These are phyloP conservation scores for Gymnopilus junonius DNA, from an alignment of 768 basidiomycete species.

Conservation along the genomic window DNA sequence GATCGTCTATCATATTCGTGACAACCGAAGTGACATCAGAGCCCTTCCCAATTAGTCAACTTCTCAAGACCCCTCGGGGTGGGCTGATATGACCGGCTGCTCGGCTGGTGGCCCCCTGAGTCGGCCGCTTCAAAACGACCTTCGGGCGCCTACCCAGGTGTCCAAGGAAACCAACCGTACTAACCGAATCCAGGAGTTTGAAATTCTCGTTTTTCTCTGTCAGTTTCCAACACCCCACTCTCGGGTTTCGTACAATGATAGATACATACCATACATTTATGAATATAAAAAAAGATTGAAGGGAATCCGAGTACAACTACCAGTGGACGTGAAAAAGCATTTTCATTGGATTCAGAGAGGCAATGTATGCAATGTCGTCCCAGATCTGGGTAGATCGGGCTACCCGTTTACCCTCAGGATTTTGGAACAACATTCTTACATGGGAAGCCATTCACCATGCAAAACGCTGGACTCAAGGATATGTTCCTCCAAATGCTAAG, in stretches of 20 bases:
- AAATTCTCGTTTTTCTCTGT: not conserved
- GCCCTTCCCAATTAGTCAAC: not conserved
- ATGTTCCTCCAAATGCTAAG: not conserved
- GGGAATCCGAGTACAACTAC: not conserved
- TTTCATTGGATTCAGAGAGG: not conserved
- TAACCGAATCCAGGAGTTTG: not conserved
- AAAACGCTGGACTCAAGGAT: not conserved
- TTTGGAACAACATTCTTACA: not conserved
- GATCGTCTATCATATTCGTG: not conserved
- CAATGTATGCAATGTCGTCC: not conserved
- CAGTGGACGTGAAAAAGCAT: not conserved
- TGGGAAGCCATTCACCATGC: conserved; percentile 2
- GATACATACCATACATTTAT: not conserved
- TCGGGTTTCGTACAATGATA: not conserved
- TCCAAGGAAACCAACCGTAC: no score
- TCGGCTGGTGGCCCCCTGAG: not conserved
- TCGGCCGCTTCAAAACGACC: no score
- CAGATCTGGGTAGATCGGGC: not conserved
- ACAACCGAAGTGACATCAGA: not conserved
- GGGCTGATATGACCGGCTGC: not conserved
- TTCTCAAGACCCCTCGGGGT: not conserved
- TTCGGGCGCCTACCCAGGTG: no score
- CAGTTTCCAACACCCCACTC: not conserved
- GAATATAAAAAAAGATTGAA: not conserved
- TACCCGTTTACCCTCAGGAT: not conserved